Evolutionary conservation across 169 alveolate genomes (phyloP).

Genomic region (Condylostoma magnum): DNA sequence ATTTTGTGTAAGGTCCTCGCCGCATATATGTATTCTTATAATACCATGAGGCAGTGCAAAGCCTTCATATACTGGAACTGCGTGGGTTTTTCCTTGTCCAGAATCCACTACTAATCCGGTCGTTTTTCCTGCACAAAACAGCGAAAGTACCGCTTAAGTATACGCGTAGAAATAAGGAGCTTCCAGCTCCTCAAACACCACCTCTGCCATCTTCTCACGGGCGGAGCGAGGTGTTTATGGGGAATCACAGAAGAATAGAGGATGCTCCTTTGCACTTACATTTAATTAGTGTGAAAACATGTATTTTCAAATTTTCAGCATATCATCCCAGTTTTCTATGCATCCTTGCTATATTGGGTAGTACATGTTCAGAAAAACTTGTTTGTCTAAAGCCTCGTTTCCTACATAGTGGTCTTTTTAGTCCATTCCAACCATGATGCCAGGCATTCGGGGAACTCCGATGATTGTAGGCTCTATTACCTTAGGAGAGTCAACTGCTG

Average conservation of each 20-base stretch:
- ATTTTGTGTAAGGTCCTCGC: constrained; percentile 79
- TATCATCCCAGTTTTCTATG: constrained; percentile 85
- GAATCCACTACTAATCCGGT: constrained; percentile 93
- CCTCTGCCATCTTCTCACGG: constrained; percentile 87
- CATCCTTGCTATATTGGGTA: constrained; percentile 87
- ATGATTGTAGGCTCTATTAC: constrained; percentile 67
- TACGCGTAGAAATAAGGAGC: constrained; percentile 88
- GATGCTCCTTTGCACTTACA: constrained; percentile 72
- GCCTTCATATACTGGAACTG: constrained; percentile 93
- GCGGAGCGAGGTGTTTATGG: constrained; percentile 89
- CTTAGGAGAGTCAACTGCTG: constrained; percentile 82
- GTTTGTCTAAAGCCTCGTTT: constrained; percentile 63
- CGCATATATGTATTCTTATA: constrained; percentile 84
- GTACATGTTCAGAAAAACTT: constrained; percentile 65
- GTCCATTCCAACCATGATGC: constrained; percentile 72
- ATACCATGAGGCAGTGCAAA: constrained; percentile 88
- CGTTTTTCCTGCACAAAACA: constrained; percentile 91
- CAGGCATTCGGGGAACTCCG: constrained; percentile 81
- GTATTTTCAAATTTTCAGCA: constrained; percentile 86
- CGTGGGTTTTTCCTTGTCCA: constrained; percentile 93
- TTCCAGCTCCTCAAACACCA: constrained; percentile 88
- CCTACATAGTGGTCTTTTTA: constrained; percentile 80
- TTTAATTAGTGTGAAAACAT: constrained; percentile 75
- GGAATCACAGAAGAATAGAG: constrained; percentile 90
- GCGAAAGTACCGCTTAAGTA: constrained; percentile 87